These are phyloP conservation scores for Aspergillus egyptiacus DNA, from an alignment of 495 filamentous ascomycete genomes.

Conservation along the genomic window DNA sequence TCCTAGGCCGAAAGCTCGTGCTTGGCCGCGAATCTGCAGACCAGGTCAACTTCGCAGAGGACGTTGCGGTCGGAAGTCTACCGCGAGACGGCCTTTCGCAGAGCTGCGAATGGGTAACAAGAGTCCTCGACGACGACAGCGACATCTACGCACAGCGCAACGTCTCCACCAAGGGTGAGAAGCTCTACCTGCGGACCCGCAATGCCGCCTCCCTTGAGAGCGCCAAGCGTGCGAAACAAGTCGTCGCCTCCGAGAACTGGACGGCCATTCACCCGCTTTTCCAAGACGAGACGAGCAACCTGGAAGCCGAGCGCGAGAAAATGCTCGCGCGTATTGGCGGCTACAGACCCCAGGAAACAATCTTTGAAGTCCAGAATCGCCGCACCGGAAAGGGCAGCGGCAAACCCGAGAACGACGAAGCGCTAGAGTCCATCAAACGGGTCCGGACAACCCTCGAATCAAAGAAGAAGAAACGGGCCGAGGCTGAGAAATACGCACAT, in stretches of 20 bases:
- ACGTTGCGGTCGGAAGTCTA: slow-evolving; percentile 72
- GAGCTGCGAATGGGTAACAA: slow-evolving; percentile 71
- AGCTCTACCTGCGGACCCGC: slow-evolving; percentile 81
- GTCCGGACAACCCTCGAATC: slow-evolving; percentile 49
- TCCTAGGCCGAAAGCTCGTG: slow-evolving; percentile 74
- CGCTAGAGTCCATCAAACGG: slow-evolving; percentile 73
- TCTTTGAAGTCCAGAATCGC: slow-evolving; percentile 83
- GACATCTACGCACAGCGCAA: slow-evolving; percentile 65
- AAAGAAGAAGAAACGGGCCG: slow-evolving; percentile 35
- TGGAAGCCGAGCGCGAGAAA: slow-evolving; percentile 65
- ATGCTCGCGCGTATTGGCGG: slow-evolving; percentile 82
- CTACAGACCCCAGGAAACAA: slow-evolving; percentile 83
- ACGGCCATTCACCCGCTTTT: slow-evolving; percentile 70
- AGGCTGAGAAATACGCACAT: slow-evolving; percentile 27
- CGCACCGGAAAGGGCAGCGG: slow-evolving; percentile 46
- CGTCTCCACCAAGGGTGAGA: slow-evolving; percentile 85
- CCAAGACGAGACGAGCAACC: slow-evolving; percentile 53
- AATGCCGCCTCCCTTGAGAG: slow-evolving; percentile 84
- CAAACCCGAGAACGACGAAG: slow-evolving; percentile 42
- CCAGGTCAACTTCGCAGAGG: slow-evolving; percentile 63
- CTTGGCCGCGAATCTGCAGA: slow-evolving; percentile 52
- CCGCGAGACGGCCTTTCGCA: slow-evolving; percentile 63
- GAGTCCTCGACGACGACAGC: slow-evolving; percentile 62
- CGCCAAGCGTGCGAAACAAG: slow-evolving; percentile 73
- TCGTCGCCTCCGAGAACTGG: slow-evolving; percentile 63